Evolutionary conservation across 139 green algal genomes (phyloP).

Genomic region (Spirogloea muscicola): DNA sequence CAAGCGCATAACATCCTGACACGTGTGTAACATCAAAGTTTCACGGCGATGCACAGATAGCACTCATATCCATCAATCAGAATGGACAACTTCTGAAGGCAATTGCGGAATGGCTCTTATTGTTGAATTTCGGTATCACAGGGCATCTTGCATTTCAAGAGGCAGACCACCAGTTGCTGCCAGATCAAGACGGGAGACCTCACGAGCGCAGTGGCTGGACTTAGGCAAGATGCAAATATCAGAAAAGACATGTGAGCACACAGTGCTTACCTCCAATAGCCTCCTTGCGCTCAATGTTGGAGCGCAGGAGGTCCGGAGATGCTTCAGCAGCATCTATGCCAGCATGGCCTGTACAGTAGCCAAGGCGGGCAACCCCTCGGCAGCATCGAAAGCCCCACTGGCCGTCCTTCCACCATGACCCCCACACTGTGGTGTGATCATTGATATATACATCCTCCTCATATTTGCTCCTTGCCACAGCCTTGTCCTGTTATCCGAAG

Average conservation of each 20-base stretch:
- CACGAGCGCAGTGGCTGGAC: too few relatives aligned
- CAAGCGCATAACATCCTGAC: too few relatives aligned
- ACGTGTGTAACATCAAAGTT: too few relatives aligned
- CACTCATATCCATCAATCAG: too few relatives aligned
- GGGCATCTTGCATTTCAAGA: too few relatives aligned
- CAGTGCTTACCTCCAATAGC: constrained; percentile 36
- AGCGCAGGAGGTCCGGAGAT: constrained; percentile 55
- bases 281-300: constrained; percentile 60
- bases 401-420: constrained; percentile 86
- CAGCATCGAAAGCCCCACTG: constrained; percentile 95
- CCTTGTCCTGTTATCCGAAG: constrained; percentile 22
- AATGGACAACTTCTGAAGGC: too few relatives aligned
- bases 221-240: too few relatives aligned
- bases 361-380: constrained; percentile 74
- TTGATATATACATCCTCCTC: constrained; percentile 91
- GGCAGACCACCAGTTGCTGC: too few relatives aligned
- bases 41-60: too few relatives aligned
- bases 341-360: constrained; percentile 85
- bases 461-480: constrained; percentile 65
- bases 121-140: too few relatives aligned
- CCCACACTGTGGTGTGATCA: constrained; percentile 96
- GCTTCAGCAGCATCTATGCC: constrained; percentile 47
- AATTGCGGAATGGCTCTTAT: too few relatives aligned
- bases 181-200: too few relatives aligned
- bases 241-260: constrained; percentile 4